A percentile compares a stretch with the other conserved stretches of the same genome.
phyloP scores from a whole-genome alignment of 2,329 filamentous ascomycete genomes.

The Didymella pomorum region DNA sequence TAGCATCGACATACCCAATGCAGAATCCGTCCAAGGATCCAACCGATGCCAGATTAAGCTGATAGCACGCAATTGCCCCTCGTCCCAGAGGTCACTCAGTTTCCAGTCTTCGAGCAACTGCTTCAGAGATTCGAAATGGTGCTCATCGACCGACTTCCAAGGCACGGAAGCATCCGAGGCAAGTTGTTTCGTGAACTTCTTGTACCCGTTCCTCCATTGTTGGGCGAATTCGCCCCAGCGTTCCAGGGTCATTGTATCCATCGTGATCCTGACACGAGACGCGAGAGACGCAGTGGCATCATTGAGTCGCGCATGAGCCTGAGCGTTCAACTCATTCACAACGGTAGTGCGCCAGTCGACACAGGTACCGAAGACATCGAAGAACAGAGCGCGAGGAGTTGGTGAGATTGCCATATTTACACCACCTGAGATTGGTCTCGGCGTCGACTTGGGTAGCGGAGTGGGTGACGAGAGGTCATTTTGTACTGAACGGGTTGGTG shows the following conservation, averaged over 20 bases:
- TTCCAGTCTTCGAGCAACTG: slow-evolving; percentile 65
- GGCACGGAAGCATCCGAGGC: slow-evolving; percentile 53
- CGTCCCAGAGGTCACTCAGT: slow-evolving; percentile 66
- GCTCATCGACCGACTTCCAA: slow-evolving; percentile 77
- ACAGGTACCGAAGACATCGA: slow-evolving; percentile 81
- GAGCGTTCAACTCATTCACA: slow-evolving; percentile 63
- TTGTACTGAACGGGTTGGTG: slow-evolving; percentile 22
- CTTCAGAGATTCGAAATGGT: slow-evolving; percentile 70
- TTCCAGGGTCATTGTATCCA: slow-evolving; percentile 60
- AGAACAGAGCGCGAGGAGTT: slow-evolving; percentile 67
- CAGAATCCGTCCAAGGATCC: slow-evolving; percentile 72
- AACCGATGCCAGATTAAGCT: slow-evolving; percentile 77
- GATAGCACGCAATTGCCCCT: slow-evolving; percentile 48
- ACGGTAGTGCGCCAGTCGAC: slow-evolving; percentile 80
- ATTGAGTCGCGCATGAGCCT: slow-evolving; percentile 59
- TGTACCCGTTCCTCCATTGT: slow-evolving; percentile 74
- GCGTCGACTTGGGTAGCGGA: slow-evolving; percentile 15
- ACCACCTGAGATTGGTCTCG: slow-evolving; percentile 14
- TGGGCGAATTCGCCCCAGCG: slow-evolving; percentile 73
- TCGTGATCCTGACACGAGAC: slow-evolving; percentile 57
- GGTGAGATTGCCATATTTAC: slow-evolving; percentile 37
- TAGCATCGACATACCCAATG: slow-evolving; percentile 64
- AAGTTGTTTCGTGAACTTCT: slow-evolving; percentile 65
- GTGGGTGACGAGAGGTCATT: slow-evolving; percentile 25
- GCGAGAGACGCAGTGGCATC: slow-evolving; percentile 57